Percentiles rank a stretch among this genome's conserved stretches.
These are phyloP conservation scores for Knufia fluminis DNA, from an alignment of 2,329 filamentous ascomycete genomes.

Conservation along the genomic window DNA sequence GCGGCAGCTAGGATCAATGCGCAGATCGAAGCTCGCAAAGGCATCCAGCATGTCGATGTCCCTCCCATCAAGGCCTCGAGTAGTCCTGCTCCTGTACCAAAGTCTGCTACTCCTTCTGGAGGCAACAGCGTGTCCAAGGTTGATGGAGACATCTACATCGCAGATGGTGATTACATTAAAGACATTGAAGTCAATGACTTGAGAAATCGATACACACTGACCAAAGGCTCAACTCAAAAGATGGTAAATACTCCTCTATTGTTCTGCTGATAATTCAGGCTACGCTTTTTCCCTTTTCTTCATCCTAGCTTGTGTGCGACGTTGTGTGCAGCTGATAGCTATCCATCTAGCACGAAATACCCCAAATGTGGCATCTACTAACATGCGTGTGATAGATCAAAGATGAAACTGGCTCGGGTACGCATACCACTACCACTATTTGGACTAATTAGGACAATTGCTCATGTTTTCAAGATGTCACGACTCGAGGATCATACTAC, in stretches of 20 bases:
- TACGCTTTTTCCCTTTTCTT: conserved; percentile 24
- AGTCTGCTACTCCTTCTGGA: conserved; percentile 39
- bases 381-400: conserved; percentile 96
- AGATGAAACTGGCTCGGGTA: conserved; percentile 99
- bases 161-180: conserved; percentile 95
- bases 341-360: conserved; percentile 39
- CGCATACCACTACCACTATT: conserved; percentile 50
- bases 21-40: conserved; percentile 74
- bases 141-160: conserved; percentile 83
- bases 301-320: conserved; percentile 27
- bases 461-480: conserved; percentile 84
- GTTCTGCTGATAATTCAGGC: conserved; percentile 22
- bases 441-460: conserved; percentile 44
- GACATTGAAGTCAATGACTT: conserved; percentile 98
- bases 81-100: conserved; percentile 28
- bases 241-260: conserved; percentile 72
- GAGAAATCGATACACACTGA: conserved; percentile 92
- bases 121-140: conserved; percentile 49
- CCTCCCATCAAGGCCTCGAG: conserved; percentile 62
- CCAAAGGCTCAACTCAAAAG: conserved; percentile 94
- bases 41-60: conserved; percentile 81
- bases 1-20: conserved; percentile 84
- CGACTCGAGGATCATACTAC: conserved; percentile 90
- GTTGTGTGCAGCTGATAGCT: conserved; percentile 56
- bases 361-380: conserved; percentile 50